A percentile compares a stretch with the other conserved stretches of the same genome.
Evolutionary conservation across 1,284 basidiomycete genomes (phyloP).

Genomic region (Pyrrhoderma noxium): DNA sequence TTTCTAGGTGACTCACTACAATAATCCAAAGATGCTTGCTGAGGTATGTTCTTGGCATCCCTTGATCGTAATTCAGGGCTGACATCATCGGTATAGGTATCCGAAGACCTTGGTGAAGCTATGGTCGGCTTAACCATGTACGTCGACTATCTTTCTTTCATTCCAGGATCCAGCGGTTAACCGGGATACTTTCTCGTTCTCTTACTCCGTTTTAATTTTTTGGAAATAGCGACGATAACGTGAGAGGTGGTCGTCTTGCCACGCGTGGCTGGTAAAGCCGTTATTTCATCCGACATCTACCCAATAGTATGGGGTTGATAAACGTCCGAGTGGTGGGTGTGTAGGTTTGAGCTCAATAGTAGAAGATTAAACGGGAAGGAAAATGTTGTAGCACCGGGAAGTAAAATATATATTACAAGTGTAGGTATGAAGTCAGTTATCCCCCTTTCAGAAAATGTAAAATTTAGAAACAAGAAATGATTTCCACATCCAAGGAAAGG

Average conservation of each 20-base stretch:
- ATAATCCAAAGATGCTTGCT: slow-evolving; percentile 82
- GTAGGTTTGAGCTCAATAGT: not conserved
- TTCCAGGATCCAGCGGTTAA: not conserved
- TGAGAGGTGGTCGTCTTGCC: slow-evolving; percentile 57
- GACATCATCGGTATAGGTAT: slow-evolving; percentile 45
- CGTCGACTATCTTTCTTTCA: slow-evolving; percentile 26
- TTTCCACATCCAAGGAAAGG: too few relatives aligned
- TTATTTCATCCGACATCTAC: too few relatives aligned
- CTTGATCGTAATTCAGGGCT: not conserved
- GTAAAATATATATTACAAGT: too few relatives aligned
- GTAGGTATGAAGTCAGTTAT: too few relatives aligned
- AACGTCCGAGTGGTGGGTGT: too few relatives aligned
- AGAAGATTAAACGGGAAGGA: too few relatives aligned
- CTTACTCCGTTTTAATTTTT: too few relatives aligned
- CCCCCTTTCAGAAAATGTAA: too few relatives aligned
- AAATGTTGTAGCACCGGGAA: too few relatives aligned
- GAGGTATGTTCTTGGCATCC: slow-evolving; percentile 42
- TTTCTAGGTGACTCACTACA: slow-evolving; percentile 82
- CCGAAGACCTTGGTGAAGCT: slow-evolving; percentile 82
- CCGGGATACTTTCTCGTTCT: too few relatives aligned
- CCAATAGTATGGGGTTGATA: too few relatives aligned
- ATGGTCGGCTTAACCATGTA: slow-evolving; percentile 93
- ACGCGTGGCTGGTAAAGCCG: slow-evolving; percentile 44
- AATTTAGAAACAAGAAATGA: too few relatives aligned
- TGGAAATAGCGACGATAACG: slow-evolving; percentile 44